Base-by-base conservation (phyloP, 2,329 filamentous ascomycete species). In the Fusarium cyanostomum region DNA sequence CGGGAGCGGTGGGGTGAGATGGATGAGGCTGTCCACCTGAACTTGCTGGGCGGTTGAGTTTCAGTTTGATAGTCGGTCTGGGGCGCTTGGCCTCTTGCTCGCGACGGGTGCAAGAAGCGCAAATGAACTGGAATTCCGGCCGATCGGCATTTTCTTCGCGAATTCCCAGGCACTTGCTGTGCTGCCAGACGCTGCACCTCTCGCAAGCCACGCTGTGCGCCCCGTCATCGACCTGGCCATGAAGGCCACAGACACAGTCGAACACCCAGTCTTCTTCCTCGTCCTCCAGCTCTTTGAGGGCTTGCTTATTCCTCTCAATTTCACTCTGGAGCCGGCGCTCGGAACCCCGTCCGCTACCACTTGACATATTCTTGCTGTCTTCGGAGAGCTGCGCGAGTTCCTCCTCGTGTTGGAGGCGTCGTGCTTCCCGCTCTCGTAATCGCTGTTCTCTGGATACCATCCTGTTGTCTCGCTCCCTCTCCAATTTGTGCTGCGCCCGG, bases 161-260 rank as follows among this genome's bases (percentile, higher is more conserved):
- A 63, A 98, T 91, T 35, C 89, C 90, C 58, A 97, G 85, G 73
- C 95, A 99, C 70, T 91, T 92, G 81, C 93, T 96, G 73, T 99
- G 95, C 74, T 98, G 94, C 95, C 95, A 99, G 43, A 96, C 89
- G 73, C 90, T 96, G 81, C 95, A 99, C 67, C 84, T 89, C 73
- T 99, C 95, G 77, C 95, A 99, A 26, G 94, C 91, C 64, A 99
- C 89, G 74, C 93, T 97, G 73, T 97, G 94, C 8, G 92, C 90
- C 31, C 95, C 95, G 74, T 98, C 95, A 70, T 99, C 95, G 57
- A 97, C 92, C 69, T 96, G 90, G 18, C 95, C 95, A 75, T 97
- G 89, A 18, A 93, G 84, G 24, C 94, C 94, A 74, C 95, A 99
- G 24, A 92, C 85, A 74, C 95, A 99, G 74, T 99, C 95, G 69